These are phyloP conservation scores for Plectosphaerella plurivora DNA, from an alignment of 2,329 filamentous ascomycete species.

Conservation along the genomic window DNA sequence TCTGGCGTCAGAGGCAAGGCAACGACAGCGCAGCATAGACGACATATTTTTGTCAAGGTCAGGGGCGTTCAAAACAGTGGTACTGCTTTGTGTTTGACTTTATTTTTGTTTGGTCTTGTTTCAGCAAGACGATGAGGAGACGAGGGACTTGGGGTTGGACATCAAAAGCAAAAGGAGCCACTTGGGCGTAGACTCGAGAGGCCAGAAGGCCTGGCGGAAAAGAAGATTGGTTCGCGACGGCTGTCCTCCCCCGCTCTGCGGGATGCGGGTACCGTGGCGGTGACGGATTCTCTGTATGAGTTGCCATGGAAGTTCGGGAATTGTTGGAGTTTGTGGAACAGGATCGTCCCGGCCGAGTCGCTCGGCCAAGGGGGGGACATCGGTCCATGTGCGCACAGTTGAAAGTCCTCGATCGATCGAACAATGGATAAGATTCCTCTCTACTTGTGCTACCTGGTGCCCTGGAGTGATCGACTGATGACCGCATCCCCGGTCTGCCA, in stretches of 20 bases:
- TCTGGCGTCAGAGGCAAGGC: conserved; percentile 7
- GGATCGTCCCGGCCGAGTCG: no score
- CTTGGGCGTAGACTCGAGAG: background rate
- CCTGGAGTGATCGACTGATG: no score
- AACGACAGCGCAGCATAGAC: background rate
- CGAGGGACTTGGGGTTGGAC: background rate
- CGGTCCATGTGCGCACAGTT: no score
- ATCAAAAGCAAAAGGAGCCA: background rate
- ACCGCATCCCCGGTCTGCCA: no score
- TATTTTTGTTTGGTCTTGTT: conserved; percentile 1
- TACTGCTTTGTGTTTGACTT: conserved; percentile 2
- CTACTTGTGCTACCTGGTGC: no score
- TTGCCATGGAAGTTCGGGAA: no score
- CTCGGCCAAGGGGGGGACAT: no score
- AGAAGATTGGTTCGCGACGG: background rate
- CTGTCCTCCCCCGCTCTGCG: background rate
- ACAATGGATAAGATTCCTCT: no score
- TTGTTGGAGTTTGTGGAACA: no score
- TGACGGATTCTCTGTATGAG: no score
- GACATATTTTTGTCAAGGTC: background rate
- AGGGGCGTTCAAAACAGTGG: background rate
- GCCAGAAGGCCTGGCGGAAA: background rate
- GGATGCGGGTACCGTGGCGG: background rate
- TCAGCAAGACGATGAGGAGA: background rate
- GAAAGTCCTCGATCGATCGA: no score